Evolutionary conservation across 768 basidiomycete species (phyloP).

Genomic region (Rhodotorula toruloides): DNA sequence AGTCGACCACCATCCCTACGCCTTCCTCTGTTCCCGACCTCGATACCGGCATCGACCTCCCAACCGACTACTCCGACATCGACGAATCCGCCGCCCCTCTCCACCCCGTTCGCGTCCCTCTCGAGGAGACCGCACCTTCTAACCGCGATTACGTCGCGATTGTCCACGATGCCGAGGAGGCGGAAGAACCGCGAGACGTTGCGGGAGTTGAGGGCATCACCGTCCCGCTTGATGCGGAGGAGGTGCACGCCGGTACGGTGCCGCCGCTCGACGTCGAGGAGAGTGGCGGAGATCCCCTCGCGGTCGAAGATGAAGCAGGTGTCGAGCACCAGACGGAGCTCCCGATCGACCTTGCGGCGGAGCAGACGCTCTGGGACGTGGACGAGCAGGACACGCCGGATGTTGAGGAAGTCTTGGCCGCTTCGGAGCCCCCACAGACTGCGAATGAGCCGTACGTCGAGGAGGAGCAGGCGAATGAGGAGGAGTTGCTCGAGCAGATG

Average conservation of each 20-base stretch:
- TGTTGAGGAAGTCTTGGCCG: background rate
- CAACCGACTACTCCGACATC: background rate
- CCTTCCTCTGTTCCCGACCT: background rate
- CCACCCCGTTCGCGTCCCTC: too few relatives aligned
- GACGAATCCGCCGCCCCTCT: background rate
- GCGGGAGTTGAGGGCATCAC: conserved; percentile 9
- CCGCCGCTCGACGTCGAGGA: conserved; percentile 1
- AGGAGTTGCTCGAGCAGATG: conserved; percentile 11
- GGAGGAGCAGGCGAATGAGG: conserved; percentile 1
- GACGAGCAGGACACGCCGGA: background rate
- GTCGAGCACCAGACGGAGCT: too few relatives aligned
- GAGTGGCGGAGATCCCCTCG: background rate
- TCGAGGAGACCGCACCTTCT: too few relatives aligned
- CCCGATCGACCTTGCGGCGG: conserved; percentile 9
- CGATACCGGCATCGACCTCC: too few relatives aligned
- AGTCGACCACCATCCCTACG: background rate
- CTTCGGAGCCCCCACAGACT: background rate
- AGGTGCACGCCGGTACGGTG: background rate
- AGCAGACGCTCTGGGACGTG: background rate
- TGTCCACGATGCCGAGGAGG: background rate
- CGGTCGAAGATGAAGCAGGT: too few relatives aligned
- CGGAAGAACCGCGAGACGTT: background rate
- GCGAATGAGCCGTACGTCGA: background rate
- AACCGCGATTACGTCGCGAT: background rate
- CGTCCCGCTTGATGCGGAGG: background rate